Evolutionary conservation across 108 stramenopile genomes (phyloP).

Genomic region (Skeletonema potamos): DNA sequence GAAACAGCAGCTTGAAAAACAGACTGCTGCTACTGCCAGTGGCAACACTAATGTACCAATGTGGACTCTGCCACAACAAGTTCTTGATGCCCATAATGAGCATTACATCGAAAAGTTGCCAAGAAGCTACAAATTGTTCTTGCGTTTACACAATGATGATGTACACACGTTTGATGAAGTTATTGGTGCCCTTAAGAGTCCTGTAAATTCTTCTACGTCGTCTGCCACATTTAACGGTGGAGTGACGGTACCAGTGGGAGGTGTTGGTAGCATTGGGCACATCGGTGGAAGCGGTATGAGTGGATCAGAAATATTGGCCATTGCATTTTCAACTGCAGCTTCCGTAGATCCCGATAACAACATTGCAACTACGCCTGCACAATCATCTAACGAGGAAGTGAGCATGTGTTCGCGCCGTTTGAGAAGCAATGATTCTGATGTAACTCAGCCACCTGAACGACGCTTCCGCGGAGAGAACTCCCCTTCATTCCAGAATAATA

Average conservation of each 20-base stretch:
- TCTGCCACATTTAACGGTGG: not conserved
- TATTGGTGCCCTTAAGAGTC: constrained; percentile 68
- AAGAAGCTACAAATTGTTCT: constrained; percentile 46
- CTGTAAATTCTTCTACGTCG: not conserved
- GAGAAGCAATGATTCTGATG: constrained; percentile 1
- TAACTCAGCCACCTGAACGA: constrained; percentile 20
- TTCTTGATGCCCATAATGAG: constrained; percentile 27
- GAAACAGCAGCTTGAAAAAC: not conserved
- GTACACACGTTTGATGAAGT: constrained; percentile 96
- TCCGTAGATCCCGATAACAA: not conserved
- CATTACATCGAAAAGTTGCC: constrained; percentile 41
- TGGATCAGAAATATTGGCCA: constrained; percentile 17
- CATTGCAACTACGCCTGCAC: not conserved
- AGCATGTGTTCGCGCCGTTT: constrained; percentile 13
- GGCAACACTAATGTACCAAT: not conserved
- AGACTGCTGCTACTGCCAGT: not conserved
- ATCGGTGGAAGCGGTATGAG: constrained; percentile 39
- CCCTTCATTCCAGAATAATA: constrained; percentile 6
- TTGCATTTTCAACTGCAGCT: not conserved
- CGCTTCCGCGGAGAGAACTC: constrained; percentile 13
- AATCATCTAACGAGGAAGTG: not conserved
- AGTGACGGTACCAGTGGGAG: constrained; percentile 24
- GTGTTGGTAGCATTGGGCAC: constrained; percentile 30
- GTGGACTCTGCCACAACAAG: constrained; percentile 37
- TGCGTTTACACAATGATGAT: constrained; percentile 96